Evolutionary conservation across 2,329 filamentous ascomycete genomes (phyloP), one percentile per base, ranked within the genome.

Genomic region (Trichoderma asperellum): DNA sequence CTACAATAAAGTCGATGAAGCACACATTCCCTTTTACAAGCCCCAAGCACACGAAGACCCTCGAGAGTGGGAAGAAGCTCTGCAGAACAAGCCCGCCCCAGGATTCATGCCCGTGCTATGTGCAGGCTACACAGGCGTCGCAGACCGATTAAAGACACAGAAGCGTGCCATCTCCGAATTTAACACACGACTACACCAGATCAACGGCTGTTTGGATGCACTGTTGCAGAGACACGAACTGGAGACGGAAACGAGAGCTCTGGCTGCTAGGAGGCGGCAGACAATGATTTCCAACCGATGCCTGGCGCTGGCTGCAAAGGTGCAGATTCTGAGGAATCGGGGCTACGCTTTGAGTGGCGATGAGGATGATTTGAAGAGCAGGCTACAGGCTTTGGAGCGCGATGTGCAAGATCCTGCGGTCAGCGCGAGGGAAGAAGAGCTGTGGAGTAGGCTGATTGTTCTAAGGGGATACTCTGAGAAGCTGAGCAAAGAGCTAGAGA

Each of bases 1-100:
- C 79, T 96, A 96, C 85, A 96, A 96, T 81, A 89, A 92, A 73
- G 92, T 94, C 72, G 89, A 91, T 72, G 88, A 91, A 75, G 87
- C 88, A 64, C 86, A 87, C 76, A 89, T 91, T n/a, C 91, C 91
- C 12, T 94, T 91, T 79, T 94, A 92, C 79, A 87, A 89, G 72
- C 91, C 91, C 2, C 84, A 87, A 18, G 83, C 88, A 1, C 84
- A 87, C 73, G 93, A 96, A 76, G 89, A 94, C 76, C 88, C 90
- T 47, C 87, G 88, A 72, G 92, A 92, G 76, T 96, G 92, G 92
- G 93, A 96, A 76, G 91, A 94, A 74, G 93, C 93, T 0, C 86
- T 95, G 34, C 88, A 91, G 73, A 91, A 91, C 76, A 94, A 94
- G 81, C 93, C 93, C 5, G 90, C 87, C 47, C 86, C 89, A 10